Conservation (phyloP, 1,284 basidiomycete genomes). For the Sporisorium reilianum region DNA sequence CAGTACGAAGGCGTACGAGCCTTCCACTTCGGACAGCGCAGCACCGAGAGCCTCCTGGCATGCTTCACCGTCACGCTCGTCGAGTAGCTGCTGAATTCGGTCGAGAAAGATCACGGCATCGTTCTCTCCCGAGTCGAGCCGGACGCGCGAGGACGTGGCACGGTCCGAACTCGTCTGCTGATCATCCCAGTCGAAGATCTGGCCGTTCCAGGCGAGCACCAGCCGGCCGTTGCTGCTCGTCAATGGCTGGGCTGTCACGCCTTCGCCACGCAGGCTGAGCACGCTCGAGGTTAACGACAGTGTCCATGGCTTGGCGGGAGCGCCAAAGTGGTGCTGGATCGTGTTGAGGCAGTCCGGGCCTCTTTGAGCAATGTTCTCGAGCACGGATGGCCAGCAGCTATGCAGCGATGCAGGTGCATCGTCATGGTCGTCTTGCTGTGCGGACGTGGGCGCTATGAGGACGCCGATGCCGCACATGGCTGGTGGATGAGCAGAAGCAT, state of each 20-base stretch:
- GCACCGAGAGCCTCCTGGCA: constrained; percentile 1
- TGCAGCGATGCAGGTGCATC: neutral
- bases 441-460: constrained; percentile 13
- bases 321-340: constrained; percentile 16
- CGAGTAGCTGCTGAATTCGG: constrained; percentile 24
- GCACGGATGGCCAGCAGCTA: constrained; percentile 24
- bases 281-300: constrained; percentile 48
- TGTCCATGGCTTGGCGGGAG: constrained; percentile 10
- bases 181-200: constrained; percentile 57
- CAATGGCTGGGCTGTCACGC: constrained; percentile 54
- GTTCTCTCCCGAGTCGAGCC: constrained; percentile 42
- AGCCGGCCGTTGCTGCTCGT: constrained; percentile 18
- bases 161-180: neutral
- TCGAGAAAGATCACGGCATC: constrained; percentile 52
- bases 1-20: constrained; percentile 62
- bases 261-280: constrained; percentile 58
- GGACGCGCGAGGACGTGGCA: constrained; percentile 11
- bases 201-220: constrained; percentile 63
- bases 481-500: neutral
- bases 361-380: constrained; percentile 21
- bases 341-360: constrained; percentile 27
- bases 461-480: constrained; percentile 44
- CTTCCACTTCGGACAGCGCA: constrained; percentile 55
- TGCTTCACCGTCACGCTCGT: neutral
- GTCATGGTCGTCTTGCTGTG: neutral